A percentile compares a stretch with the other conserved stretches of the same genome.
These are phyloP conservation scores for Isabelozyma heimii DNA, from an alignment of 805 yeast genomes.

Conservation along the genomic window DNA sequence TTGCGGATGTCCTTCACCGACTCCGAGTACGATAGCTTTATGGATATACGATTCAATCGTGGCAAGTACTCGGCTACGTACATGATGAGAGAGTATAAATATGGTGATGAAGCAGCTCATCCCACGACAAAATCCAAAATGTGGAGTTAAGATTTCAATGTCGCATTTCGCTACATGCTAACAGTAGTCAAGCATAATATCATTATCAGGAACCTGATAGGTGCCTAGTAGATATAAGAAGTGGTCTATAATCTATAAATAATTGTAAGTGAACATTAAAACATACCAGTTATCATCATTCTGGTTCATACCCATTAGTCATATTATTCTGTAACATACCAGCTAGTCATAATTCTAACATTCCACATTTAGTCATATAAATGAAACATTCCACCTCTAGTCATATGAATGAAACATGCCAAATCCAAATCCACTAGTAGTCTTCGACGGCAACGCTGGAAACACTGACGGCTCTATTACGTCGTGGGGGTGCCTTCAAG, in stretches of 20 bases:
- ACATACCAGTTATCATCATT: too few species aligned
- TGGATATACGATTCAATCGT: conserved; percentile 14
- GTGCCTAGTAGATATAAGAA: too few species aligned
- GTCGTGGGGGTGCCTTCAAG: background rate
- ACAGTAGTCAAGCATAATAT: background rate
- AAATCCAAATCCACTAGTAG: background rate
- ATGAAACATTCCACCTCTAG: too few species aligned
- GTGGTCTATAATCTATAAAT: too few species aligned
- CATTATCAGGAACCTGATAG: too few species aligned
- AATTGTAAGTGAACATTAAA: too few species aligned
- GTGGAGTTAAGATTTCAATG: background rate
- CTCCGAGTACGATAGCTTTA: conserved; percentile 8
- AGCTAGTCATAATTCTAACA: too few species aligned
- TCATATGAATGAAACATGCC: too few species aligned
- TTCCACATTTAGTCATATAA: too few species aligned
- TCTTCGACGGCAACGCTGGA: background rate
- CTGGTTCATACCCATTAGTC: too few species aligned
- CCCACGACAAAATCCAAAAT: background rate
- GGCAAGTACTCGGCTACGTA: conserved; percentile 13
- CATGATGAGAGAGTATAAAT: background rate
- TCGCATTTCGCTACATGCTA: background rate
- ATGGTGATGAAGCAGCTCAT: background rate
- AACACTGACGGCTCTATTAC: background rate
- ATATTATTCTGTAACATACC: too few species aligned
- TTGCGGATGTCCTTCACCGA: conserved; percentile 1